Percentiles rank a stretch among this genome's conserved stretches.
These are phyloP conservation scores for Melanopsichium pennsylvanicum DNA, from an alignment of 1,284 basidiomycete genomes.

Conservation along the genomic window DNA sequence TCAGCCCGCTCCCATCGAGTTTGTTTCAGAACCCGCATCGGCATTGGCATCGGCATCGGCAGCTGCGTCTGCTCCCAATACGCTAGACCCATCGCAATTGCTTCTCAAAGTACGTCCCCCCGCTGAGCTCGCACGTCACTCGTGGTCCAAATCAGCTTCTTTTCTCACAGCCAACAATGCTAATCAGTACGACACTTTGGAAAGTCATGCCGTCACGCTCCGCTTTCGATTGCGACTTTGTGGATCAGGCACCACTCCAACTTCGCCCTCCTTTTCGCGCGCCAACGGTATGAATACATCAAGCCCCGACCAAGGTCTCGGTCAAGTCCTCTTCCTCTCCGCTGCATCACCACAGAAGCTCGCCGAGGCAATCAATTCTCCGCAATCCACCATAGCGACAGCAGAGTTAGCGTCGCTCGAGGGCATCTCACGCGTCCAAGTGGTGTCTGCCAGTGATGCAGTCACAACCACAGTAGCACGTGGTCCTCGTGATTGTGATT, in stretches of 20 bases:
- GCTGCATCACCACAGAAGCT: slow-evolving; percentile 22
- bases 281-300: background rate
- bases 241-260: slow-evolving; percentile 10
- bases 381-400: slow-evolving; percentile 17
- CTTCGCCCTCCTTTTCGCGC: slow-evolving; percentile 3
- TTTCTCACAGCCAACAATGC: slow-evolving; percentile 18
- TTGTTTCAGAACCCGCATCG: slow-evolving; percentile 9
- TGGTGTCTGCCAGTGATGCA: slow-evolving; percentile 4
- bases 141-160: slow-evolving; percentile 16
- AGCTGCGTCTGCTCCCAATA: background rate
- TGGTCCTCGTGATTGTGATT: slow-evolving; percentile 41
- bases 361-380: slow-evolving; percentile 14
- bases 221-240: slow-evolving; percentile 34
- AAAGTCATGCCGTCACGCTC: slow-evolving; percentile 13
- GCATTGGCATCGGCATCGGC: background rate
- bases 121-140: slow-evolving; percentile 15
- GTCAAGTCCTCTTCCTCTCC: slow-evolving; percentile 41
- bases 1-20: slow-evolving; percentile 9
- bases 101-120: slow-evolving; percentile 40
- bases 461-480: slow-evolving; percentile 7
- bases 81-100: slow-evolving; percentile 27
- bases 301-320: background rate
- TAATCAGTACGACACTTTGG: slow-evolving; percentile 8
- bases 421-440: slow-evolving; percentile 35
- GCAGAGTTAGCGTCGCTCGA: slow-evolving; percentile 35